These are phyloP conservation scores for Triadica sebifera DNA, from an alignment of 345 rosid genomes.

Conservation along the genomic window DNA sequence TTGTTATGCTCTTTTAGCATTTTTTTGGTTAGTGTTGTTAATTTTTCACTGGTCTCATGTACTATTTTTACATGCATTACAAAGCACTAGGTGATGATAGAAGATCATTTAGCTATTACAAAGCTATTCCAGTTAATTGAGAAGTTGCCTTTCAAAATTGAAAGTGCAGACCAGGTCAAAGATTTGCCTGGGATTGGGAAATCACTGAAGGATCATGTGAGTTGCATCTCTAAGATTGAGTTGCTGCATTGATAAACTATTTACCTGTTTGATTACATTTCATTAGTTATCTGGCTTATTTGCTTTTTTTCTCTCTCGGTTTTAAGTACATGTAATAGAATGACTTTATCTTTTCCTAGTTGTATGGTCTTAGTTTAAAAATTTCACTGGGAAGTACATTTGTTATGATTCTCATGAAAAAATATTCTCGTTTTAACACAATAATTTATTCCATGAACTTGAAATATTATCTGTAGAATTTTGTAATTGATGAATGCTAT, in stretches of 20 bases:
- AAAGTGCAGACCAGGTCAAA: constrained; percentile 78
- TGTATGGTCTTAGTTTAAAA: neutral
- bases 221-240: constrained; percentile 23
- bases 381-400: neutral
- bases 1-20: neutral
- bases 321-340: neutral
- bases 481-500: neutral
- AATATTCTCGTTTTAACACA: neutral
- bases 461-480: neutral
- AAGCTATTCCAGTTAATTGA: constrained; percentile 84
- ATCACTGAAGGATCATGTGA: constrained; percentile 93
- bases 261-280: neutral
- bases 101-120: constrained; percentile 90
- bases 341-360: neutral
- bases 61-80: constrained; percentile 15
- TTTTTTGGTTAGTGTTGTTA: neutral
- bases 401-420: neutral
- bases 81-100: constrained; percentile 94
- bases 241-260: constrained; percentile 2
- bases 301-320: constrained; percentile 2
- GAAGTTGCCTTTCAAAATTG: constrained; percentile 79
- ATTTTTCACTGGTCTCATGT: constrained; percentile 15
- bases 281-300: neutral
- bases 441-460: neutral
- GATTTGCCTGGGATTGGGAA: constrained; percentile 87